Conservation (phyloP, 225 moss, liverwort and hornwort genomes). For the Pseudisothecium myosuroides region DNA sequence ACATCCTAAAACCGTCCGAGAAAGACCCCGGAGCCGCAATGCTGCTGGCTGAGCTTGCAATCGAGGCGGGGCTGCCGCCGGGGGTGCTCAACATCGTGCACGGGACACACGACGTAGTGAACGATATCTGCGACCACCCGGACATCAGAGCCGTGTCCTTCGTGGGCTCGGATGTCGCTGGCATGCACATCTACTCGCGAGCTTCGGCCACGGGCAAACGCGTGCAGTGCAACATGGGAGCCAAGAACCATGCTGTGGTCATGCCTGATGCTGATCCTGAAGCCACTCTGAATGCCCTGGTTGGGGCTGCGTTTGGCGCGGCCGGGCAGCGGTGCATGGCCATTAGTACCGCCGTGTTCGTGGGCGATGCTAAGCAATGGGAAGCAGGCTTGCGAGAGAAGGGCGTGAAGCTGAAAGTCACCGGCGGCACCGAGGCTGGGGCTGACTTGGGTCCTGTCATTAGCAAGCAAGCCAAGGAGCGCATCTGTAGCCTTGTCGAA, state of each 20-base stretch:
- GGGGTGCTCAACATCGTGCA: conserved; percentile 90
- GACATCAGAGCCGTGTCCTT: conserved; percentile 85
- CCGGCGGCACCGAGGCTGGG: conserved; percentile 63
- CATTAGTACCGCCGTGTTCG: conserved; percentile 78
- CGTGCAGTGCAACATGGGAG: conserved; percentile 98
- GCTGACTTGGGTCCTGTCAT: conserved; percentile 94
- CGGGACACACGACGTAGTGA: conserved; percentile 77
- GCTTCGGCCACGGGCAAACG: conserved; percentile 77
- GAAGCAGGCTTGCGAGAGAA: conserved; percentile 62
- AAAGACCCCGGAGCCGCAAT: conserved; percentile 93
- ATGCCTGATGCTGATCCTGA: conserved; percentile 78
- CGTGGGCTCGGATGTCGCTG: conserved; percentile 85
- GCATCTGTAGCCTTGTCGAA: conserved; percentile 73
- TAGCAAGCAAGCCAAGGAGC: conserved; percentile 86
- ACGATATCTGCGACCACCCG: conserved; percentile 85
- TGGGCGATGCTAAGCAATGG: conserved; percentile 69
- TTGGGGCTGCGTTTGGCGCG: conserved; percentile 92
- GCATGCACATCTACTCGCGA: conserved; percentile 91
- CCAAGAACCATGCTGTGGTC: conserved; percentile 90
- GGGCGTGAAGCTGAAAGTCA: conserved; percentile 71
- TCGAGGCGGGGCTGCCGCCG: conserved; percentile 85
- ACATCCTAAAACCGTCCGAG: conserved; percentile 80
- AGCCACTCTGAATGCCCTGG: conserved; percentile 72
- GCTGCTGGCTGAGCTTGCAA: conserved; percentile 74
- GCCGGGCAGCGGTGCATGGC: conserved; percentile 98